A percentile compares a stretch with the other conserved stretches of the same genome.
phyloP scores from a whole-genome alignment of 208 protist genomes.

The Trichomonas gallinae region DNA sequence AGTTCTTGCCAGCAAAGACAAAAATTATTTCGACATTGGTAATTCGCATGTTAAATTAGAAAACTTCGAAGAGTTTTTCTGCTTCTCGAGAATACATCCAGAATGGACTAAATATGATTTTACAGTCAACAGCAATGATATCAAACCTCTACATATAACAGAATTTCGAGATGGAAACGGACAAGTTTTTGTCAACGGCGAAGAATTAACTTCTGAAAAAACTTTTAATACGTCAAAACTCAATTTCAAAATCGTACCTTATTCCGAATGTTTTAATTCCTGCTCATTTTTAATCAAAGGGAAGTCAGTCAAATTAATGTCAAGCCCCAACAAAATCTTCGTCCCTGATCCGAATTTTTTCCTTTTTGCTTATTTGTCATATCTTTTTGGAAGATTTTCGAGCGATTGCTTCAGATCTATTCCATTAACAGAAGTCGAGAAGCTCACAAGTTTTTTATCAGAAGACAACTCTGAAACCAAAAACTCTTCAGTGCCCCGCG shows the following conservation, averaged over 20 bases:
- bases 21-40: too few species aligned
- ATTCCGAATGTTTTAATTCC: neutral
- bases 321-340: neutral
- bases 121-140: neutral
- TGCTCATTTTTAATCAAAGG: neutral
- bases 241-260: neutral
- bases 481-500: too few species aligned
- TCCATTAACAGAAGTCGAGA: neutral
- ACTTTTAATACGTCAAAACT: neutral
- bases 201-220: neutral
- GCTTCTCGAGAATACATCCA: neutral
- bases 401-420: neutral
- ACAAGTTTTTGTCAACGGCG: neutral
- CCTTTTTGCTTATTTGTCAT: neutral
- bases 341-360: neutral
- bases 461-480: neutral
- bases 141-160: neutral
- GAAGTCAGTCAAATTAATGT: neutral
- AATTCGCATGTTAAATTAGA: neutral
- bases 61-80: neutral
- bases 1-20: neutral
- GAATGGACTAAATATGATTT: too few species aligned
- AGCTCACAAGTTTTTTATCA: neutral
- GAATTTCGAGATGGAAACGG: neutral
- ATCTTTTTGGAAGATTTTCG: neutral